These are phyloP conservation scores for Anacardium occidentale DNA, from an alignment of 345 rosid genomes.

Conservation along the genomic window DNA sequence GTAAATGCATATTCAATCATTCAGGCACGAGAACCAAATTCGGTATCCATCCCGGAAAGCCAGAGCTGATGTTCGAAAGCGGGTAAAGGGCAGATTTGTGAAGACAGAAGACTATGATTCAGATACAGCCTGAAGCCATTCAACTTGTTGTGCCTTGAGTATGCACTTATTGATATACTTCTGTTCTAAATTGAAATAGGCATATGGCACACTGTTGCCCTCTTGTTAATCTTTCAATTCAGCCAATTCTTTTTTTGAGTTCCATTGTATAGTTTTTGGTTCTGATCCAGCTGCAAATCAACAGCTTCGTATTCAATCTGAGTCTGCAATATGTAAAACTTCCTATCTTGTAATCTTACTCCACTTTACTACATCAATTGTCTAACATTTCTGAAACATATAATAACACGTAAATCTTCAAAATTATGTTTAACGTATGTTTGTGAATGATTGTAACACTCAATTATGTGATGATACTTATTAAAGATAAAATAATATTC, in stretches of 20 bases:
- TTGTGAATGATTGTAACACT: too few species aligned
- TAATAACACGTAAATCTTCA: too few species aligned
- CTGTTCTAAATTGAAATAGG: neutral
- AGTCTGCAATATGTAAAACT: neutral
- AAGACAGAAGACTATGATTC: constrained; percentile 32
- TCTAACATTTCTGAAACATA: too few species aligned
- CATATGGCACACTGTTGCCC: neutral
- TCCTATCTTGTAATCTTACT: neutral
- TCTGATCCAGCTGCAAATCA: neutral
- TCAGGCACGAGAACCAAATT: constrained; percentile 38
- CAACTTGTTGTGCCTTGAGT: neutral
- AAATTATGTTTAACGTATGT: too few species aligned
- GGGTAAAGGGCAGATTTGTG: constrained; percentile 26
- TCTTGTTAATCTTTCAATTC: constrained; percentile 14
- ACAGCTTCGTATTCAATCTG: neutral
- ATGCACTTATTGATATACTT: constrained; percentile 21
- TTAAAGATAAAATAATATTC: too few species aligned
- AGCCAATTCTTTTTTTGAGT: constrained; percentile 15
- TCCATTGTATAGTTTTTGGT: constrained; percentile 7
- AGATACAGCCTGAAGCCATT: constrained; percentile 29
- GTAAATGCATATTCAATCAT: neutral
- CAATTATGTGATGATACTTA: too few species aligned
- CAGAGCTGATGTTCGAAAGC: constrained; percentile 29
- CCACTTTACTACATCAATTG: neutral
- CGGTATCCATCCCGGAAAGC: constrained; percentile 30